Base-by-base conservation (phyloP, 805 yeast genomes). In the Metschnikowia similis region DNA sequence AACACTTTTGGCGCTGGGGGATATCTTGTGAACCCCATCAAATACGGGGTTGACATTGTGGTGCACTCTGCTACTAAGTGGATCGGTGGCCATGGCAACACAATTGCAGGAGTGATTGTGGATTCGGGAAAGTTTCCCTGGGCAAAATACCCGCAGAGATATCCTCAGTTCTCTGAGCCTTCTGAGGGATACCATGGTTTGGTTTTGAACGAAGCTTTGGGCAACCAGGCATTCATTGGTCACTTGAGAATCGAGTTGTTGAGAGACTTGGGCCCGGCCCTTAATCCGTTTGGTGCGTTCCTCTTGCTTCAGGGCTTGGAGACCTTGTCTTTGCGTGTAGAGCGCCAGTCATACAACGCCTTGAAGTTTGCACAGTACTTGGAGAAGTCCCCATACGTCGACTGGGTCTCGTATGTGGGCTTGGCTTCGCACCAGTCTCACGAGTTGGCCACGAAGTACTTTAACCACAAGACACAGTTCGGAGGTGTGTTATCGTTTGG, bases 1-100 rank as follows among this genome's bases (percentile, higher is more conserved):
- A 91, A 91, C 81, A 91, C 98, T 16, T 91, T 91, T 62, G 98
- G 96, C 65, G 97, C 97, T 40, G 97, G 96, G 70, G 97, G 97
- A 45, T 90, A 72, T 75, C 80, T 87, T 61, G 81, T 88, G 52
- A 83, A 80, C 57, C 98, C 98, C 54, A 71, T 91, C 58, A 87
- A 87, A 54, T 86, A 81, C 62, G 97, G 97, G 57, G 97, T 89
- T 42, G 97, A 91, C 66, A 85, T 91, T 57, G 86, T 92, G 32
- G 87, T 87, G 17, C 96, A 91, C 69, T 90, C 97, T 53, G 96
- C 97, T 48, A 91, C 98, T 52, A 91, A 91, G 70, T 92, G 97
- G 97, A 91, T 91, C 58, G 96, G 96, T 56, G 98, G 97, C 52
- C 97, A 91, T 66, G 97, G 98, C 65, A 89, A 87, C 50, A 89